A percentile compares a stretch with the other conserved stretches of the same genome.
phyloP scores from a whole-genome alignment of 2,329 filamentous ascomycete species.

The Emericellopsis atlantica region DNA sequence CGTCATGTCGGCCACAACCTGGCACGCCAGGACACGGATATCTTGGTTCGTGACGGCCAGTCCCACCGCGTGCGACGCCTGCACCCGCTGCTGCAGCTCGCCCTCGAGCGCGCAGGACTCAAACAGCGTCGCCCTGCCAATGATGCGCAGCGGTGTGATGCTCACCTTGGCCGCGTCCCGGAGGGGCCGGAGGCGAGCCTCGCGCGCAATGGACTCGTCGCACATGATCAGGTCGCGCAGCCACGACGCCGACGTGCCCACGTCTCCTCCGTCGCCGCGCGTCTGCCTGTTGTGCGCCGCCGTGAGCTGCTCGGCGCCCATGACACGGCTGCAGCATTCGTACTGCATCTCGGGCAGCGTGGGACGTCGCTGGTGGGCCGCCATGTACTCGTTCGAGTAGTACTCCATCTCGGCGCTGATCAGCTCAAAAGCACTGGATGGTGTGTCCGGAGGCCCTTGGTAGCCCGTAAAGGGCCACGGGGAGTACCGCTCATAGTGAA shows the following conservation, averaged over 20 bases:
- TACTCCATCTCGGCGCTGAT: slow-evolving; percentile 18
- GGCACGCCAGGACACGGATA: slow-evolving; percentile 8
- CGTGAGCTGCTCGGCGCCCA: slow-evolving; percentile 8
- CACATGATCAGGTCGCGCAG: slow-evolving; percentile 11
- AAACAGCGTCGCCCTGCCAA: slow-evolving; percentile 10
- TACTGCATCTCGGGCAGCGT: slow-evolving; percentile 7
- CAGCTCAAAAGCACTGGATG: slow-evolving; percentile 16
- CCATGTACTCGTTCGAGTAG: slow-evolving; percentile 6
- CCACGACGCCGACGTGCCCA: slow-evolving; percentile 7
- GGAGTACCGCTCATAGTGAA: slow-evolving; percentile 21
- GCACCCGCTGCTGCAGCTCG: slow-evolving; percentile 1
- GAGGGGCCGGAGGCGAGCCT: slow-evolving; percentile 8
- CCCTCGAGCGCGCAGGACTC: slow-evolving; percentile 8
- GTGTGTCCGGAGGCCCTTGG: slow-evolving; percentile 6
- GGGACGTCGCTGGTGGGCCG: slow-evolving; percentile 4
- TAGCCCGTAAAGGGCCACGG: slow-evolving; percentile 16
- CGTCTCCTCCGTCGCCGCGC: not conserved
- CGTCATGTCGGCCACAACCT: slow-evolving; percentile 5
- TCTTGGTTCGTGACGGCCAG: slow-evolving; percentile 4
- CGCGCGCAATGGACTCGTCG: slow-evolving; percentile 4
- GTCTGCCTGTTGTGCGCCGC: not conserved
- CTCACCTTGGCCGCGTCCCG: slow-evolving; percentile 5
- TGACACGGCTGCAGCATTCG: slow-evolving; percentile 11
- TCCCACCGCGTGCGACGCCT: not conserved
- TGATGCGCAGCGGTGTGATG: slow-evolving; percentile 8